Percentiles rank a stretch among this genome's conserved stretches.
Evolutionary conservation across 2,329 filamentous ascomycete genomes (phyloP).

Genomic region (Pseudocercospora musae): DNA sequence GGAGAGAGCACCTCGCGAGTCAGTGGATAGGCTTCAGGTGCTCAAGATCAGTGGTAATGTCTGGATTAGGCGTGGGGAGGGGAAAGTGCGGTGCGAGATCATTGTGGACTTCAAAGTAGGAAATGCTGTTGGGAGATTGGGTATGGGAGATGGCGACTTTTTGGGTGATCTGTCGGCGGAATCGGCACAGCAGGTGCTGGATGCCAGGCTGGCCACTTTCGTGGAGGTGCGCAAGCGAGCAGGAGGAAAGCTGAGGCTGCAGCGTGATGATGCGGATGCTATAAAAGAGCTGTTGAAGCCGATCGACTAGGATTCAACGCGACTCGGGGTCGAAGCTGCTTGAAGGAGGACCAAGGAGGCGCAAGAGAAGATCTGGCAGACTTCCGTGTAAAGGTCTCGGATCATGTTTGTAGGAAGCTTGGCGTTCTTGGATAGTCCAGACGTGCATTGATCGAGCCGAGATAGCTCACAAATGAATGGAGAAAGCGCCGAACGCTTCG

Average conservation of each 20-base stretch:
- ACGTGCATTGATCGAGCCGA: too few species aligned
- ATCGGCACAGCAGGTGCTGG: neutral
- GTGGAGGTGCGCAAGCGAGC: neutral
- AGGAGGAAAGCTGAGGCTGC: neutral
- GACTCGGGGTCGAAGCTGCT: neutral
- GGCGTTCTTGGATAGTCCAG: too few species aligned
- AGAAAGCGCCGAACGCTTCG: too few species aligned
- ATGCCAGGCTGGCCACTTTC: neutral
- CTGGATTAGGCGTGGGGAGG: neutral
- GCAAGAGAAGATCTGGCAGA: too few species aligned
- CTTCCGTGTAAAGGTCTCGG: too few species aligned
- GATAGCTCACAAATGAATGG: too few species aligned
- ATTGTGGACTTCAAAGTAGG: neutral
- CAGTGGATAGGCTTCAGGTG: too few species aligned
- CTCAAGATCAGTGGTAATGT: too few species aligned
- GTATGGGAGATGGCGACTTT: neutral
- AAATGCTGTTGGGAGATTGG: neutral
- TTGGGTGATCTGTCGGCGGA: neutral
- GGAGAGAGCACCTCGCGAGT: too few species aligned
- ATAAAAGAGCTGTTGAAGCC: neutral
- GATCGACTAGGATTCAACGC: neutral
- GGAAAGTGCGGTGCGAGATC: neutral
- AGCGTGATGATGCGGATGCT: neutral
- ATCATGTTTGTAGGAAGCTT: too few species aligned
- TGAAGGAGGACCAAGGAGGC: neutral